These are phyloP conservation scores for Sporothrix inflata DNA, from an alignment of 2,329 filamentous ascomycete genomes.

Conservation along the genomic window DNA sequence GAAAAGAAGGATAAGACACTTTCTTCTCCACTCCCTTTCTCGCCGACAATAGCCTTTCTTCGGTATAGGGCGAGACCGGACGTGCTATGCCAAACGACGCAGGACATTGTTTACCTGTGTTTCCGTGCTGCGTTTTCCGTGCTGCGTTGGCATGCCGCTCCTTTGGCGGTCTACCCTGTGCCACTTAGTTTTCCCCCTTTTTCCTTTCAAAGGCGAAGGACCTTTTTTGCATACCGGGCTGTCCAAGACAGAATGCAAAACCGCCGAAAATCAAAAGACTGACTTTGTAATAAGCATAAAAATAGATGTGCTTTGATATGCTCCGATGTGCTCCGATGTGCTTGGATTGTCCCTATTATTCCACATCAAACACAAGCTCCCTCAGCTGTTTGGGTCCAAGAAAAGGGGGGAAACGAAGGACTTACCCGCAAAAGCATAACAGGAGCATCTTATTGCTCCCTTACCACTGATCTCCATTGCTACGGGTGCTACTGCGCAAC, in stretches of 20 bases:
- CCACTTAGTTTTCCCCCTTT: not conserved
- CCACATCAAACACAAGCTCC: not conserved
- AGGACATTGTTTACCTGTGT: not conserved
- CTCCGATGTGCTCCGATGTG: not conserved
- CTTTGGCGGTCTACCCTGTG: not conserved
- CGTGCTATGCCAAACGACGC: not conserved
- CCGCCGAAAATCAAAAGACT: not conserved
- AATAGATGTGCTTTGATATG: not conserved
- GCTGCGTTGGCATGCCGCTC: not conserved
- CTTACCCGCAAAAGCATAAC: not conserved
- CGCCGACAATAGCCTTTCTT: not conserved
- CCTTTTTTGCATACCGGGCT: not conserved
- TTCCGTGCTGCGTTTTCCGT: not conserved
- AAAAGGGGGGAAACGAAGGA: no score
- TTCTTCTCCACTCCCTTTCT: not conserved
- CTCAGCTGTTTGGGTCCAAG: not conserved
- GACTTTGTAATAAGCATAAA: not conserved
- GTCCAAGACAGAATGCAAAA: not conserved
- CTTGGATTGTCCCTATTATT: not conserved
- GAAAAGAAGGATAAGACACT: not conserved
- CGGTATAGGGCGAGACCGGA: not conserved
- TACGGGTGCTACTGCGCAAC: not conserved
- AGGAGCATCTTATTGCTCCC: conserved; percentile 8
- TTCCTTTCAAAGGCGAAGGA: not conserved
- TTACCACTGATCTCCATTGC: conserved; percentile 1